Evolutionary conservation across 2,329 filamentous ascomycete genomes (phyloP), one percentile per base, ranked within the genome.

Genomic region (Colletotrichum liriopes): DNA sequence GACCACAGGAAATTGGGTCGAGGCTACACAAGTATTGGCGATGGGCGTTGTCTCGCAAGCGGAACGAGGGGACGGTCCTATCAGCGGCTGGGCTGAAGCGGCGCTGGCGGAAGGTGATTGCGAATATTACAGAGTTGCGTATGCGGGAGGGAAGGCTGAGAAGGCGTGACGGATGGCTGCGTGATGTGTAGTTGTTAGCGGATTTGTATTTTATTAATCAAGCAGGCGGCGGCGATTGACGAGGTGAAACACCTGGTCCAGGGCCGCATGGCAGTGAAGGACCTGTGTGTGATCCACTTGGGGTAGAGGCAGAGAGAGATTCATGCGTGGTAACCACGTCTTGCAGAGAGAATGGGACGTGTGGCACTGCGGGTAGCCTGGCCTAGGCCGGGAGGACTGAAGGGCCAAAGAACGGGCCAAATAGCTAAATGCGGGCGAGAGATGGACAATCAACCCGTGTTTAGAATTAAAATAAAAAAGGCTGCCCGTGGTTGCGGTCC

Each of bases 181-280:
- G 58, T 66, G 62, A 60, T 52, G 29, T 37, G 63, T 16, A 49
- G 11, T 39, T 69, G 65, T 74, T 66, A 73, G 69, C 65, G 47
- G 61, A 49, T 14, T 56, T 58, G 16, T 55, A 58, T 59, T 56
- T 59, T 47, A 47, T 60, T 59, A 60, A 69, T 69, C 20, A 23
- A 55, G 43, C 59, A 65, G 54, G 60, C 43, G 47, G 60, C 62
- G 54, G 55, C 47, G 65, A 66, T 54, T 63, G 72, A 45, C 52
- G 67, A 73, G 73, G 63, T 74, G 73, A 74, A 74, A 74, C 73
- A 65, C 45, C 65, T 73, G 69, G 72, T 62, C 64, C 29, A 69
- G 65, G 69, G 54, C 39, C 69, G 68, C 72, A 74, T 74, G 72
- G 72, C 65, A 73, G 68, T 54, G 59, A 65, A 73, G 65, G 72